phyloP scores from a whole-genome alignment of 2,329 filamentous ascomycete genomes.

The Claviceps monticola region DNA sequence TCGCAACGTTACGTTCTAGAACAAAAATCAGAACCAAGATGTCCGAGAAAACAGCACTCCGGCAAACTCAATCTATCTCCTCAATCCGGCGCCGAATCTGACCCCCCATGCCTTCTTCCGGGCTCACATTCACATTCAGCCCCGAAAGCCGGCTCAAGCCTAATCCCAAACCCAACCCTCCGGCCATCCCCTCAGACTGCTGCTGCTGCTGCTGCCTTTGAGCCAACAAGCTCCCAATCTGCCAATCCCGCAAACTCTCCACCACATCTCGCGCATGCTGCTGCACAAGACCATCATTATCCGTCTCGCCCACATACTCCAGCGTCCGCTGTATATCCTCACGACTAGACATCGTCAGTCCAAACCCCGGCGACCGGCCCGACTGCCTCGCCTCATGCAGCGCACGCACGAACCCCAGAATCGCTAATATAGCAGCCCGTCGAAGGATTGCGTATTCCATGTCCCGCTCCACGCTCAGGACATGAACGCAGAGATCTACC shows the following conservation, averaged over 20 bases:
- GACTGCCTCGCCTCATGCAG: slow-evolving; percentile 38
- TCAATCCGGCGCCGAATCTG: slow-evolving; percentile 35
- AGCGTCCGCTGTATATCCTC: slow-evolving; percentile 49
- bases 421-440: slow-evolving; percentile 48
- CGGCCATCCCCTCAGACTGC: slow-evolving; percentile 9
- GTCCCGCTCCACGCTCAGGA: slow-evolving; percentile 48
- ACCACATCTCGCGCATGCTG: slow-evolving; percentile 53
- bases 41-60: no score
- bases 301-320: slow-evolving; percentile 48
- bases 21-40: no score
- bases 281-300: slow-evolving; percentile 54
- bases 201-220: slow-evolving; percentile 4
- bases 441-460: slow-evolving; percentile 50
- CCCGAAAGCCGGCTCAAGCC: slow-evolving; percentile 19
- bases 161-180: slow-evolving; percentile 10
- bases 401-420: slow-evolving; percentile 47
- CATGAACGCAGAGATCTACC: slow-evolving; percentile 48
- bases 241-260: slow-evolving; percentile 52
- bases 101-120: slow-evolving; percentile 12
- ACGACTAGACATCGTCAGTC: slow-evolving; percentile 39
- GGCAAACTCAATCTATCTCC: slow-evolving; percentile 39
- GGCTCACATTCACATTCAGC: slow-evolving; percentile 24
- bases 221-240: slow-evolving; percentile 36
- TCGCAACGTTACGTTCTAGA: no score
- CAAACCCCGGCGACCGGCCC: slow-evolving; percentile 35